Conservation (phyloP, 768 basidiomycete species). For the Termitomyces bulborhizus region DNA sequence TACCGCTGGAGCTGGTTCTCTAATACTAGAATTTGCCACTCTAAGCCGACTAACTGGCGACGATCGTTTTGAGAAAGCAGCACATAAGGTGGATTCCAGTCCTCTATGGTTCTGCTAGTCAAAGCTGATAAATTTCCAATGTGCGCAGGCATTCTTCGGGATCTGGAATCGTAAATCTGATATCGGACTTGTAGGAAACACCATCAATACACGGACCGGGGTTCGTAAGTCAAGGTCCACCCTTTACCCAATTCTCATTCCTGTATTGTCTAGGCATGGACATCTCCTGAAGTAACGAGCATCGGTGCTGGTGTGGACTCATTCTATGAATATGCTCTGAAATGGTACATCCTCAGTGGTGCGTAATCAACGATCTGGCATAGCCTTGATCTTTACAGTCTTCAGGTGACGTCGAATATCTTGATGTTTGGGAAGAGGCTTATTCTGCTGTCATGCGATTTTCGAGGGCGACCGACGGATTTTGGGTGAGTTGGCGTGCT, state of each 20-base stretch:
- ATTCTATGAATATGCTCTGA: conserved; percentile 91
- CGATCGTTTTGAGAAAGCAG: conserved; percentile 83
- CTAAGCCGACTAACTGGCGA: conserved; percentile 89
- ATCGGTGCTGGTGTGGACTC: conserved; percentile 96
- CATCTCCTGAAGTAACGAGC: conserved; percentile 64
- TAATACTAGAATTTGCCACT: conserved; percentile 93
- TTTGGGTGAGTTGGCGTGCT: conserved; percentile 55
- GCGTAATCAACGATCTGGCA: conserved; percentile 5
- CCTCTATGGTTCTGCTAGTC: background rate
- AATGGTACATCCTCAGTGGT: conserved; percentile 89
- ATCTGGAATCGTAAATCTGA: conserved; percentile 89
- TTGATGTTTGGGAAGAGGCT: conserved; percentile 80
- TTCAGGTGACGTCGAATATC: conserved; percentile 69
- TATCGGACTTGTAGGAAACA: conserved; percentile 85
- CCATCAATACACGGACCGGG: conserved; percentile 76
- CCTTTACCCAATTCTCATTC: background rate
- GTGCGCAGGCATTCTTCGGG: conserved; percentile 70
- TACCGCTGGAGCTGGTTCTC: conserved; percentile 87
- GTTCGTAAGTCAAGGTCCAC: conserved; percentile 34
- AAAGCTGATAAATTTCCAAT: background rate
- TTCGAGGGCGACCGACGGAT: conserved; percentile 75
- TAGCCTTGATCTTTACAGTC: background rate
- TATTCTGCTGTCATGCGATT: conserved; percentile 86
- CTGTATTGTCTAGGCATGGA: conserved; percentile 52
- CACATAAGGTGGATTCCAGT: conserved; percentile 43